Base-by-base conservation (phyloP, 257 asterid species). In the Asclepias syriaca region DNA sequence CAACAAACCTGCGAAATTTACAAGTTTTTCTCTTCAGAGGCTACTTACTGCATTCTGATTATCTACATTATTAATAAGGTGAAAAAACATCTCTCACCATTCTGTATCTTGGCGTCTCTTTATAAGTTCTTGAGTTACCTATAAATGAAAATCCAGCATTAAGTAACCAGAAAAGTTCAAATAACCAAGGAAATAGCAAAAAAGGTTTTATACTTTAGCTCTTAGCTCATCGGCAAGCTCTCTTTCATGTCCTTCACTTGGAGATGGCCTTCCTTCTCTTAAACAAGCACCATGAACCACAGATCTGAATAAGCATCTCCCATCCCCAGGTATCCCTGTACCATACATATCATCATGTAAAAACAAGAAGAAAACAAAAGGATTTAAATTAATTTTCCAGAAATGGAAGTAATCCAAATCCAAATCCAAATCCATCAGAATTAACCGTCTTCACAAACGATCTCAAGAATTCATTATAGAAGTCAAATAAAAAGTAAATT, bases 181-280 rank as follows among this genome's bases (percentile, higher is more conserved):
- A 43, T 6, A 7, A 43, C 48, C 11, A 43, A 0, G 10, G 27
- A 24, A 24, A 24, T 24, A 0, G 0, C 27, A 24, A 24, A 24
- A 24, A 24, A n/a, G 2, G 12, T n/a, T 7, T 34, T 24, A n/a
- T 79, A 87, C 96, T 45, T 84, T 84, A 74, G 74, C 87, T 81
- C 96, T 80, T n/a, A 89, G 91, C 67, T 86, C 92, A 66, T 87
- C 94, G 13, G 96, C 96, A 24, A 89, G 90, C 72, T 87, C 85
- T 82, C 84, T 83, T 71, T 83, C 90, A 3, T 32, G 69, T 66
- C 66, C 80, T 73, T 89, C 96, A 58, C 80, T 81, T 29, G 91
- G 96, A 72, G 91, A 79, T 29, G 85, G 83, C 81, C 83, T 83
- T 75, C 90, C 90, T 48, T 80, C 77, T 77, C 91, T 84, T 29